Evolutionary conservation across 23 red algal genomes (phyloP), one percentile per base, ranked within the genome.

Genomic region (Gracilaria vermiculophylla): DNA sequence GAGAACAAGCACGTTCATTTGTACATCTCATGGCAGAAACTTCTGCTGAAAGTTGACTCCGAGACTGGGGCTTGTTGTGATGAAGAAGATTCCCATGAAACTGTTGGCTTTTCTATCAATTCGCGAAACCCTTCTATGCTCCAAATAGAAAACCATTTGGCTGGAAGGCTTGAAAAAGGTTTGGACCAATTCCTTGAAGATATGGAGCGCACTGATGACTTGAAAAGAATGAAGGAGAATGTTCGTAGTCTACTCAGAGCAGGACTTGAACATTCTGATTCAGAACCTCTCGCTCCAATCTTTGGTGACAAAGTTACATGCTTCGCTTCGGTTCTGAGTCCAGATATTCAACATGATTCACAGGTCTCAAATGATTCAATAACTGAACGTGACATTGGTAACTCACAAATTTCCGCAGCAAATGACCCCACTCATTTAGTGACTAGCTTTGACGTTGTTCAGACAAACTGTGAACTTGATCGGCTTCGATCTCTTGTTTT

Each of bases 21-120:
- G n/a, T 76, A 56, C 54, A 52, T 58, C 2, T n/a, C 36, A 35
- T 88, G 84, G 84, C 21, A 69, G 14, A 69, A 42, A 19, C 47
- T 57, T 19, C n/a, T 88, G 14, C 70, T 88, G 53, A 54, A 76
- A 25, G 53, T 73, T 12, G 43, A 55, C 41, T 29, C 21, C 14
- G 27, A 56, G 17, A 76, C 65, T 19, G 84, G 84, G 24, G 35
- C 72, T 36, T 88, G 70, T 23, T 77, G 84, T 43, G 53, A 42
- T 73, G 69, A 88, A 60, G 78, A 64, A 66, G 28, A 33, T 14
- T 44, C 50, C 7, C 28, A 7, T n/a, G 60, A 31, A 19, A 41
- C 11, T 17, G 31, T 5, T 12, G 11, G 10, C 29, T 64, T 10
- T 39, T 24, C n/a, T 14, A 5, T 33, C 27, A 48, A 20, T 34